Evolutionary conservation across 192 early-diverging fungal species (phyloP).

Genomic region (Spizellomyces sp.): DNA sequence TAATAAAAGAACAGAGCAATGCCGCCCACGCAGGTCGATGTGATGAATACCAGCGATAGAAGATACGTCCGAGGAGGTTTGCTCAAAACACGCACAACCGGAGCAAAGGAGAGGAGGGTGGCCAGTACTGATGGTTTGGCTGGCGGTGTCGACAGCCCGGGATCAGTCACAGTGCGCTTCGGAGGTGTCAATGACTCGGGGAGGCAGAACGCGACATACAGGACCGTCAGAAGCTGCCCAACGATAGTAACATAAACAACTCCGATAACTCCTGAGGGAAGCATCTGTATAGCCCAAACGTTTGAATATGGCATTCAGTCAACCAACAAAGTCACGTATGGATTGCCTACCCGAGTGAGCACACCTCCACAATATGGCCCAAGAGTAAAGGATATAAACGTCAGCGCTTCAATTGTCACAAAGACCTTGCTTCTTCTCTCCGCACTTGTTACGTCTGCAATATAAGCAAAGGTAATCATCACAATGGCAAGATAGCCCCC

Average conservation of each 20-base stretch:
- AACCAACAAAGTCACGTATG: background rate
- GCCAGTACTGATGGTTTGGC: background rate
- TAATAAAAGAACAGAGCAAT: constrained; percentile 46
- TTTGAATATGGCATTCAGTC: too few species aligned
- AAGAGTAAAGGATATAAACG: constrained; percentile 37
- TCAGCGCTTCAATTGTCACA: constrained; percentile 36
- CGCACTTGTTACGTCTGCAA: constrained; percentile 40
- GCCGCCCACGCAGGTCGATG: constrained; percentile 26
- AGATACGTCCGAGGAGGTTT: constrained; percentile 18
- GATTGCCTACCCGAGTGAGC: constrained; percentile 25
- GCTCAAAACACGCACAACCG: constrained; percentile 8
- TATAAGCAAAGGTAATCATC: constrained; percentile 34
- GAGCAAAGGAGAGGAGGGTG: background rate
- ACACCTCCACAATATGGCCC: constrained; percentile 46
- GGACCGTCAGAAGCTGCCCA: constrained; percentile 28
- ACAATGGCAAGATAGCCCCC: constrained; percentile 32
- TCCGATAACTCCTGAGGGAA: constrained; percentile 30
- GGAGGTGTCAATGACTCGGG: constrained; percentile 37
- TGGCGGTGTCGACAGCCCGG: background rate
- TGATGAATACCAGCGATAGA: constrained; percentile 30
- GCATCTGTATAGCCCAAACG: constrained; percentile 6
- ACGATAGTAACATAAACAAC: constrained; percentile 38
- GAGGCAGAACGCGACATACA: constrained; percentile 38
- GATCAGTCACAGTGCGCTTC: background rate
- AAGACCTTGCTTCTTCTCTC: constrained; percentile 33